Evolutionary conservation across 2,329 filamentous ascomycete species (phyloP).

Genomic region (Annulohypoxylon truncatum): DNA sequence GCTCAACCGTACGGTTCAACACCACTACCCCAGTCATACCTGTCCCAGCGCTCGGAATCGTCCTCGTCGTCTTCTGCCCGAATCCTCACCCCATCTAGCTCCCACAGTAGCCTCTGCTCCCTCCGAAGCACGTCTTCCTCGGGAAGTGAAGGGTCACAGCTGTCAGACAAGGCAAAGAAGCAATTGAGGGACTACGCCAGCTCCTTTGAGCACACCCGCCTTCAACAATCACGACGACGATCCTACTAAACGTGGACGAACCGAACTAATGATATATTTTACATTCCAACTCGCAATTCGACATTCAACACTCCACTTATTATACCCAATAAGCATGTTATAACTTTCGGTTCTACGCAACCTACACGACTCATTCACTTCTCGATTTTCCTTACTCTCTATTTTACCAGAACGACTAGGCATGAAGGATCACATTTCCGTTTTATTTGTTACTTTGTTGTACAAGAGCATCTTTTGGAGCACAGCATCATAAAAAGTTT

Average conservation of each 20-base stretch:
- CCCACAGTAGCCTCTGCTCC: conserved; percentile 85
- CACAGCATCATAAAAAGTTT: conserved; percentile 61
- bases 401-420: conserved; percentile 42
- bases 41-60: conserved; percentile 49
- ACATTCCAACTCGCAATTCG: conserved; percentile 9
- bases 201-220: conserved; percentile 85
- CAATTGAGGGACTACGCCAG: conserved; percentile 88
- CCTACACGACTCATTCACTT: conserved; percentile 46
- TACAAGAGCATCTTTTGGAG: conserved; percentile 64
- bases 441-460: conserved; percentile 52
- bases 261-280: conserved; percentile 14
- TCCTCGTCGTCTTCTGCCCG: conserved; percentile 53
- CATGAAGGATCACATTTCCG: conserved; percentile 52
- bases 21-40: conserved; percentile 58
- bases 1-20: conserved; percentile 68
- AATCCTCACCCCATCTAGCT: conserved; percentile 76
- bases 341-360: conserved; percentile 33
- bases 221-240: conserved; percentile 66
- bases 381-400: conserved; percentile 41
- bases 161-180: conserved; percentile 81
- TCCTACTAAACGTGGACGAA: conserved; percentile 58
- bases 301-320: conserved; percentile 38
- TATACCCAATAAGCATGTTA: conserved; percentile 45
- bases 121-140: conserved; percentile 72
- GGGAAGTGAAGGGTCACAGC: conserved; percentile 62